Evolutionary conservation across 495 filamentous ascomycete species (phyloP).

Genomic region (Extremus antarcticus): DNA sequence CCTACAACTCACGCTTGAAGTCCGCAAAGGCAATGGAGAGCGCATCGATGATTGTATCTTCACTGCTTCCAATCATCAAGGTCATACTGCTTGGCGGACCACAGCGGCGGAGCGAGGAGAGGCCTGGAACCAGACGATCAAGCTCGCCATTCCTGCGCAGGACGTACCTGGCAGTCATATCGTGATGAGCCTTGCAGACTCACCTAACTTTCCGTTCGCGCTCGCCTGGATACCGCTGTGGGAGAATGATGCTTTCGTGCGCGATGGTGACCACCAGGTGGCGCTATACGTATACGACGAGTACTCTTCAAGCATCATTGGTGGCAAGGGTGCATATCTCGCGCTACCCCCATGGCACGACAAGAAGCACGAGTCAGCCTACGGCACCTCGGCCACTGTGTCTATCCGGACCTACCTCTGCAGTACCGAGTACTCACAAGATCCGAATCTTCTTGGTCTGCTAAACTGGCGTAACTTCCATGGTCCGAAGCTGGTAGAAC

Average conservation of each 20-base stretch:
- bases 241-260: conserved; percentile 82
- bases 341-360: conserved; percentile 65
- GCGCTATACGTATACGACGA: conserved; percentile 86
- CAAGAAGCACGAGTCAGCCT: conserved; percentile 62
- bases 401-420: conserved; percentile 80
- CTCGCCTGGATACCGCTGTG: conserved; percentile 88
- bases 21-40: conserved; percentile 64
- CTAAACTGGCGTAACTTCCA: conserved; percentile 74
- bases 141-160: conserved; percentile 65
- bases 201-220: conserved; percentile 76
- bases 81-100: conserved; percentile 76
- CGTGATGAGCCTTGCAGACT: conserved; percentile 77
- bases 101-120: conserved; percentile 66
- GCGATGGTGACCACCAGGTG: conserved; percentile 72
- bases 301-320: conserved; percentile 47
- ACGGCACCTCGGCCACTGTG: conserved; percentile 63
- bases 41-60: conserved; percentile 80
- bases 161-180: conserved; percentile 78
- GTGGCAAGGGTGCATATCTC: conserved; percentile 66
- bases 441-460: conserved; percentile 74
- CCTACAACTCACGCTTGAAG: conserved; percentile 81
- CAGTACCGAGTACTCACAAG: conserved; percentile 91
- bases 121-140: conserved; percentile 78
- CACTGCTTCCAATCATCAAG: conserved; percentile 64
- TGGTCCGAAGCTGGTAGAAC: conserved; percentile 53